These are phyloP conservation scores for Diplocarpon rosae DNA, from an alignment of 2,329 filamentous ascomycete species.

Conservation along the genomic window DNA sequence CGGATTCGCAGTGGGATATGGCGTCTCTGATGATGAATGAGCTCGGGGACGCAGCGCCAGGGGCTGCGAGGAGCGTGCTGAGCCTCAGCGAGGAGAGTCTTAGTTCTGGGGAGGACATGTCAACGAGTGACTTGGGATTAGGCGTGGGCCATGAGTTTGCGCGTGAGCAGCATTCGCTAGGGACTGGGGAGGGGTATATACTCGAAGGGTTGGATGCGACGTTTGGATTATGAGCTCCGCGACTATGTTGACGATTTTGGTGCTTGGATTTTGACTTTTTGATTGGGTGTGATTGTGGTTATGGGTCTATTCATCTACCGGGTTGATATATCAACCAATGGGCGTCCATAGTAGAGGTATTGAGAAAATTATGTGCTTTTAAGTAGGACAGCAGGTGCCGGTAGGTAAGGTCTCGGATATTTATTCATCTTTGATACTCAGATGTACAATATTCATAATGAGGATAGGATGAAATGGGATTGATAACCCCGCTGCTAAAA, in stretches of 20 bases:
- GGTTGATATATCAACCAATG: no score
- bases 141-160: slow-evolving; percentile 10
- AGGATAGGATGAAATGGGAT: no score
- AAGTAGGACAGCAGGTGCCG: no score
- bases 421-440: no score
- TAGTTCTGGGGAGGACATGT: slow-evolving; percentile 38
- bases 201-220: slow-evolving; percentile 30
- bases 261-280: no score
- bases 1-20: slow-evolving; percentile 39
- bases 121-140: slow-evolving; percentile 19
- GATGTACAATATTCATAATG: no score
- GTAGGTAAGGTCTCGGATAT: no score
- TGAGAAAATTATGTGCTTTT: no score
- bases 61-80: slow-evolving; percentile 40
- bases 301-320: background rate
- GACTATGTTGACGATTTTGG: background rate
- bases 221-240: slow-evolving; percentile 29
- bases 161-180: slow-evolving; percentile 9
- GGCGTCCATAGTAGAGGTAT: no score
- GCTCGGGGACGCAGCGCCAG: slow-evolving; percentile 17
- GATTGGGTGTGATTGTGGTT: background rate
- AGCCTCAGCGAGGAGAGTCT: slow-evolving; percentile 50
- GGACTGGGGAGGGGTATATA: slow-evolving; percentile 14
- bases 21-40: slow-evolving; percentile 32
- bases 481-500: no score